Base-by-base conservation (phyloP, 2,329 filamentous ascomycete species). In the Neopestalotiopsis clavispora region DNA sequence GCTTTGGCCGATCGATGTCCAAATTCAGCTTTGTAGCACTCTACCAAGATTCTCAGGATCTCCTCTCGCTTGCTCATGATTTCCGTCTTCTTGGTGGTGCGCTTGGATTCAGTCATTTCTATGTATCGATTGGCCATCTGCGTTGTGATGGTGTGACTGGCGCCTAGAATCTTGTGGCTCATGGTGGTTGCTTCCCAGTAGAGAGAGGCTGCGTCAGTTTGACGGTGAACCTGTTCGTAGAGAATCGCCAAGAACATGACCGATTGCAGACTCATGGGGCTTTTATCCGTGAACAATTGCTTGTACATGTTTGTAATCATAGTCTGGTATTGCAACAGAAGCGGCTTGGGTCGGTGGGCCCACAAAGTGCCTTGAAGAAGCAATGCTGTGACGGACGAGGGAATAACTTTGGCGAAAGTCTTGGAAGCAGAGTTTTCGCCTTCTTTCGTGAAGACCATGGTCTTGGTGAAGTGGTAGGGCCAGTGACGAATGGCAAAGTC, bases 251-350 rank as follows among this genome's bases (percentile, higher is more conserved):
- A 52, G 30, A 67, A 68, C 64, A 74, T 70, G 56, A 73, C 71
- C 17, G 67, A 69, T 67, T 74, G 73, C 28, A 74, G 56, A 13
- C 69, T 72, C 3, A 70, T 28, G 2, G 63, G 57, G 65, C 69
- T 66, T 30, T 71, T 71, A 5, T 71, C 30, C 1, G 74, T 77
- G 52, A 81, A 67, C 9, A 78, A 69, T 7, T 77, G 74, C 34
- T 75, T 77, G 65, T 74, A 79, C 30, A 82, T 61, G 45, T 73
- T 74, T 14, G 75, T 78, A 23, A 78, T 69, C 4, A 73, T 74
- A 4, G 72, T 74, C 59, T 78, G 73, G 67, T 75, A 74, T 2
- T 71, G 68, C 17, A 80, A 49, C 57, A 79, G 71, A 4, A 74
- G 71, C 1, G 80, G 80, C 2, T 74, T 77, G 2, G 78, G 70